phyloP scores from a whole-genome alignment of 257 asterid genomes.

The Thymus quinquecostatus region DNA sequence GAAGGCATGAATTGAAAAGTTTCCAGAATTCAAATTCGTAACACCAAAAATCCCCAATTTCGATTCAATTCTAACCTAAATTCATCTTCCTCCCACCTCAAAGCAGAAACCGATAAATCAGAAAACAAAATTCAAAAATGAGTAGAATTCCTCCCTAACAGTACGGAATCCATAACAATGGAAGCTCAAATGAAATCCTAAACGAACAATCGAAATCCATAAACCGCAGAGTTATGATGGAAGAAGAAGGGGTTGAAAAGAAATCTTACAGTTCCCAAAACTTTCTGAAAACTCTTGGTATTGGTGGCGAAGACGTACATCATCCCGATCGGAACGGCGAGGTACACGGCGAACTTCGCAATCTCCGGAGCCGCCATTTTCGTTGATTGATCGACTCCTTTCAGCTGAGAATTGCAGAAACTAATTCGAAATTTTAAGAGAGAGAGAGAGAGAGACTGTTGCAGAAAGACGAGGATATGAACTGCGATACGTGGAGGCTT shows the following conservation, averaged over 20 bases:
- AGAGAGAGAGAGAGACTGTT: background rate
- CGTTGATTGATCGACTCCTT: background rate
- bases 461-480: constrained; percentile 21
- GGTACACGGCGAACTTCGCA: constrained; percentile 84
- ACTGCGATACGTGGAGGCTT: constrained; percentile 34
- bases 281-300: constrained; percentile 69
- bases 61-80: background rate
- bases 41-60: background rate
- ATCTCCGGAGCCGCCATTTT: constrained; percentile 84
- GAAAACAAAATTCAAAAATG: no score
- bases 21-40: background rate
- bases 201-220: background rate
- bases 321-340: constrained; percentile 79
- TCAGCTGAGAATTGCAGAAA: background rate
- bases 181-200: constrained; percentile 1
- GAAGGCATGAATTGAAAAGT: background rate
- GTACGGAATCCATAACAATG: background rate
- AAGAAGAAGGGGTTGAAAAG: no score
- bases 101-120: background rate
- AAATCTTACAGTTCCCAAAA: constrained; percentile 85
- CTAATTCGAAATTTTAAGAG: constrained; percentile 17
- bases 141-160: background rate
- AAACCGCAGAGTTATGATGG: background rate
- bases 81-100: background rate
- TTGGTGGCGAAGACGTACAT: constrained; percentile 91